Evolutionary conservation across 495 filamentous ascomycete genomes (phyloP).

Genomic region (Penicillium bovifimosum): DNA sequence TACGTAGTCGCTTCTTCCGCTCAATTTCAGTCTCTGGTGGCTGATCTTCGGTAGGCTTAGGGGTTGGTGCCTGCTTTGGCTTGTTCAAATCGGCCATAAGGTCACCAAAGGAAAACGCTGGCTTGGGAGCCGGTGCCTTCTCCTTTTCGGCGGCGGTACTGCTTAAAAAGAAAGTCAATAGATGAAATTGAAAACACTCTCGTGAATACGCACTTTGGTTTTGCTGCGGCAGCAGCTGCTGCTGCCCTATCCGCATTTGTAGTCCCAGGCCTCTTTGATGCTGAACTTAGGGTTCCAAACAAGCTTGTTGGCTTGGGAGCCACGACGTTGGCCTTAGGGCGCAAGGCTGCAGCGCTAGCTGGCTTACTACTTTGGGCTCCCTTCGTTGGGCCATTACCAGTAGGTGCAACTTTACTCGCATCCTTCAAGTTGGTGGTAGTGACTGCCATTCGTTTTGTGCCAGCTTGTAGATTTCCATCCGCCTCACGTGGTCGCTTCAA

Average conservation of each 20-base stretch:
- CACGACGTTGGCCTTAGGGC: constrained; percentile 45
- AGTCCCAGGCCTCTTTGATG: constrained; percentile 56
- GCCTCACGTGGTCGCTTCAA: constrained; percentile 43
- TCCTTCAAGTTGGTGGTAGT: constrained; percentile 28
- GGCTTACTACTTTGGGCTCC: constrained; percentile 29
- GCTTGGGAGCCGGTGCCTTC: constrained; percentile 37
- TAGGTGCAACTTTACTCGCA: constrained; percentile 18
- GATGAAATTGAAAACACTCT: background rate
- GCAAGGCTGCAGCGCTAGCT: constrained; percentile 26
- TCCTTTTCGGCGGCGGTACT: constrained; percentile 39
- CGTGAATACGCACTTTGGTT: constrained; percentile 33
- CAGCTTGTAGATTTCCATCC: constrained; percentile 35
- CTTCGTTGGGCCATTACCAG: constrained; percentile 24
- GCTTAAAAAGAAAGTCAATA: constrained; percentile 11
- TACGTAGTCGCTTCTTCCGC: constrained; percentile 65
- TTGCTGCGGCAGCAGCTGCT: constrained; percentile 41
- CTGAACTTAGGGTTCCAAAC: constrained; percentile 54
- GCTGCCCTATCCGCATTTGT: constrained; percentile 50
- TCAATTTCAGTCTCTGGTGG: constrained; percentile 74
- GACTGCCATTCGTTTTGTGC: constrained; percentile 37
- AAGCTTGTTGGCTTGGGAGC: constrained; percentile 53
- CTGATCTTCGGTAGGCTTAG: constrained; percentile 46
- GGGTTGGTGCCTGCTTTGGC: constrained; percentile 51
- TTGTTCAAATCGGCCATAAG: constrained; percentile 63
- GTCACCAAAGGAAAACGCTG: constrained; percentile 50